These are phyloP conservation scores for Xylaria multiplex DNA, from an alignment of 2,329 filamentous ascomycete species.

Conservation along the genomic window DNA sequence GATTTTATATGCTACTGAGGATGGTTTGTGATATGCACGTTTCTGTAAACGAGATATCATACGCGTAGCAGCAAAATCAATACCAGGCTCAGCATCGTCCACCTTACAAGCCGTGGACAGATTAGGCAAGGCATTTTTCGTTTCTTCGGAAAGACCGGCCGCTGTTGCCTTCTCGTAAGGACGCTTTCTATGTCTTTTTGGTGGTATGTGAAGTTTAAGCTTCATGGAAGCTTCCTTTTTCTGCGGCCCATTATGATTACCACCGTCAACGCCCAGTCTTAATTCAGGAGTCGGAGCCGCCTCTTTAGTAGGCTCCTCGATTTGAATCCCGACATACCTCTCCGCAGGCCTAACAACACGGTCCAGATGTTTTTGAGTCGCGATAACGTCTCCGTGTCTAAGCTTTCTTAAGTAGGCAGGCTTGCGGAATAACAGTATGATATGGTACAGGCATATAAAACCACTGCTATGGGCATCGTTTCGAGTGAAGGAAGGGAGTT, in stretches of 20 bases:
- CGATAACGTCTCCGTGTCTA: neutral
- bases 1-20: neutral
- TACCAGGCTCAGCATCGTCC: neutral
- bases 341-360: constrained; percentile 4
- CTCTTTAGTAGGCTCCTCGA: neutral
- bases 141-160: neutral
- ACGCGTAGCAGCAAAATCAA: neutral
- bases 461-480: neutral
- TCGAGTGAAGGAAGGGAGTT: constrained; percentile 13
- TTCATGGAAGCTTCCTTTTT: neutral
- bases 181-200: neutral
- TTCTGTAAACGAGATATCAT: neutral
- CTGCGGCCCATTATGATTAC: neutral
- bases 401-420: neutral
- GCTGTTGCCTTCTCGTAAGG: neutral
- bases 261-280: neutral
- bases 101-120: neutral
- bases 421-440: constrained; percentile 11
- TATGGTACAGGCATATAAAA: constrained; percentile 21
- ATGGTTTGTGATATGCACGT: neutral
- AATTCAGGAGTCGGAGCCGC: no score
- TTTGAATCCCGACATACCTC: constrained; percentile 12
- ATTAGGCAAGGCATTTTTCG: neutral
- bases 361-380: neutral
- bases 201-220: neutral